Evolutionary conservation across 495 filamentous ascomycete species (phyloP).

Genomic region (Penicillium steckii): DNA sequence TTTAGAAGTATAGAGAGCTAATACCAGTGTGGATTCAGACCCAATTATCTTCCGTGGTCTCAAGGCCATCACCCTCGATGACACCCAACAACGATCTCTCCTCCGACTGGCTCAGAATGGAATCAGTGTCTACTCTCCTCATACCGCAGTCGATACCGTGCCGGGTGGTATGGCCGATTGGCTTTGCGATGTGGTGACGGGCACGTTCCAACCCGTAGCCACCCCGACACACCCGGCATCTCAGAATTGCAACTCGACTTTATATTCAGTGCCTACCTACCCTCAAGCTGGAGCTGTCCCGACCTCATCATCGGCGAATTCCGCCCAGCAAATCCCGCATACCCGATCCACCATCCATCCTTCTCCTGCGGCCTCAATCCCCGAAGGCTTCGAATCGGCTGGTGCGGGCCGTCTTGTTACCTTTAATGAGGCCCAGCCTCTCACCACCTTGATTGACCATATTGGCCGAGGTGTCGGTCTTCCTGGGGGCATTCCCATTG

Average conservation of each 20-base stretch:
- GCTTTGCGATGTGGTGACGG: constrained; percentile 84
- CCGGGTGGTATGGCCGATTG: constrained; percentile 88
- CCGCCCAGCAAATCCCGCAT: constrained; percentile 47
- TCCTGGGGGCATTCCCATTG: constrained; percentile 64
- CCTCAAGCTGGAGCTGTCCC: constrained; percentile 28
- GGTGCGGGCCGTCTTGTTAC: constrained; percentile 77
- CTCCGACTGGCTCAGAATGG: constrained; percentile 82
- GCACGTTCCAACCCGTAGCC: constrained; percentile 30
- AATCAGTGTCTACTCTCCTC: constrained; percentile 92
- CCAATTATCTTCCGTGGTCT: constrained; percentile 93
- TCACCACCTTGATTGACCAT: constrained; percentile 61
- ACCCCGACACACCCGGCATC: constrained; percentile 4
- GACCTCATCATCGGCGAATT: constrained; percentile 17
- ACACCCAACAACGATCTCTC: constrained; percentile 83
- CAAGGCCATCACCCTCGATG: constrained; percentile 79
- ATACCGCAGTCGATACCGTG: constrained; percentile 90
- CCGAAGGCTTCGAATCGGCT: constrained; percentile 59
- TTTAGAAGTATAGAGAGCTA: background rate
- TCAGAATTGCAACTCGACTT: constrained; percentile 19
- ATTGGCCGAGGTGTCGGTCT: constrained; percentile 59
- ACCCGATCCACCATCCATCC: constrained; percentile 53
- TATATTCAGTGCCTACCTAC: constrained; percentile 45
- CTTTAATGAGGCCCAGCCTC: constrained; percentile 55
- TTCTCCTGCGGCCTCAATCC: constrained; percentile 37
- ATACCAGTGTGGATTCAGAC: constrained; percentile 49